Base-by-base conservation (phyloP, 2,329 filamentous ascomycete species). In the Paecilomyces sp. region DNA sequence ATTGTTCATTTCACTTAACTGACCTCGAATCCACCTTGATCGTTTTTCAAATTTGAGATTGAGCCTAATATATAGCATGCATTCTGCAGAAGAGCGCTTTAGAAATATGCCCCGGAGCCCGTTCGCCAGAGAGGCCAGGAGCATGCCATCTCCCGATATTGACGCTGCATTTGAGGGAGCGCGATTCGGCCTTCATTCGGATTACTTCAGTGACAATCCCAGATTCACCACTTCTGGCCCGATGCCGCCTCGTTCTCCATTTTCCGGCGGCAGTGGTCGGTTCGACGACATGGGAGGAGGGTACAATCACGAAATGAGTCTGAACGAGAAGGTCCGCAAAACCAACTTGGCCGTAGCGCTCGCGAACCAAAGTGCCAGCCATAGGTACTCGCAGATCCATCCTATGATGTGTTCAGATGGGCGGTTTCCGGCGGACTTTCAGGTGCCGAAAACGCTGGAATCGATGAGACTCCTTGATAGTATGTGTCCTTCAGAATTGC, bases 371-470 rank as follows among this genome's bases (percentile, higher is more conserved):
- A 59, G 60, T 30, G 60, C 68, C 56, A 63, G 64, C 28, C 60
- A 61, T 18, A 57, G 60, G 18, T 65, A 63, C 55, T 59, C 61
- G 22, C 57, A 64, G 52, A 60, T 69, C n/a, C 62, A 66, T 61
- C 67, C 67, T 3, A 64, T 66, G 59, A 64, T 67, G 64, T 63
- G 64, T 55, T 54, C 57, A 2, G 62, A 67, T 58, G 67, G 67
- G 25, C 61, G 60, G n/a, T 67, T 64, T 54, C 67, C 67, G 7
- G 54, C 56, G 9, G 67, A 68, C 55, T 67, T 68, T 54, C 56
- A 57, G 15, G 57, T 57, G 8, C 65, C 67, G 7, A 66, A 62
- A 50, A 67, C 65, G 34, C 56, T 68, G 3, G 66, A 65, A 51
- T 56, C 56, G 33, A 58, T 69, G 41, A 62, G 58, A 36, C 33